Evolutionary conservation across 2,329 filamentous ascomycete genomes (phyloP).

Genomic region (Colletotrichum sp.): DNA sequence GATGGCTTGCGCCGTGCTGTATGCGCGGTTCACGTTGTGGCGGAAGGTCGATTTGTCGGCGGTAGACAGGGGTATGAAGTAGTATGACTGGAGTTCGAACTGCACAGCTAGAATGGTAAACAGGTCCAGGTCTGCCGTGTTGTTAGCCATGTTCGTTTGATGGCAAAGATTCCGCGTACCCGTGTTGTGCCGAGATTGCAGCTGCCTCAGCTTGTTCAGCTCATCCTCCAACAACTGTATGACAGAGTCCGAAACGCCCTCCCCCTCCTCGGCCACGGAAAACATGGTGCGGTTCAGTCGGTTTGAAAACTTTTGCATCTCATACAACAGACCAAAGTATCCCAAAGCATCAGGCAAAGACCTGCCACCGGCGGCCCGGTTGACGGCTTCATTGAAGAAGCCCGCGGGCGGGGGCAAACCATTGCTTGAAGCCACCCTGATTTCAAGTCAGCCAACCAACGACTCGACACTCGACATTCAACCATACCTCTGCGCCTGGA

Average conservation of each 20-base stretch:
- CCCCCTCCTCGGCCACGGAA: constrained; percentile 50
- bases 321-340: constrained; percentile 50
- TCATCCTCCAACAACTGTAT: constrained; percentile 57
- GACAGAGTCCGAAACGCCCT: constrained; percentile 50
- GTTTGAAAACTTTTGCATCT: constrained; percentile 57
- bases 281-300: constrained; percentile 52
- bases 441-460: constrained; percentile 19
- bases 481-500: constrained; percentile 52
- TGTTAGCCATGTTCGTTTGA: not conserved
- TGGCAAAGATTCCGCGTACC: constrained; percentile 36
- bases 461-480: not conserved
- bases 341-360: constrained; percentile 45
- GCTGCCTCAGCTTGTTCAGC: constrained; percentile 50
- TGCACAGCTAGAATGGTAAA: constrained; percentile 54
- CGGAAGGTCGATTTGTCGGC: constrained; percentile 42
- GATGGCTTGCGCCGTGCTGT: constrained; percentile 52
- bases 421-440: constrained; percentile 43
- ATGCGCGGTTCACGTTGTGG: constrained; percentile 50
- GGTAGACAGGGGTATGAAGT: constrained; percentile 50
- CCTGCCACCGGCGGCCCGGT: constrained; percentile 45
- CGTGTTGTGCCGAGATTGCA: constrained; percentile 50
- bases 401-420: constrained; percentile 51
- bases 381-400: constrained; percentile 54
- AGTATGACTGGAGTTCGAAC: constrained; percentile 59
- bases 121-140: constrained; percentile 47